These are phyloP conservation scores for Heterobasidion irregulare DNA, from an alignment of 1,284 basidiomycete genomes.

Conservation along the genomic window DNA sequence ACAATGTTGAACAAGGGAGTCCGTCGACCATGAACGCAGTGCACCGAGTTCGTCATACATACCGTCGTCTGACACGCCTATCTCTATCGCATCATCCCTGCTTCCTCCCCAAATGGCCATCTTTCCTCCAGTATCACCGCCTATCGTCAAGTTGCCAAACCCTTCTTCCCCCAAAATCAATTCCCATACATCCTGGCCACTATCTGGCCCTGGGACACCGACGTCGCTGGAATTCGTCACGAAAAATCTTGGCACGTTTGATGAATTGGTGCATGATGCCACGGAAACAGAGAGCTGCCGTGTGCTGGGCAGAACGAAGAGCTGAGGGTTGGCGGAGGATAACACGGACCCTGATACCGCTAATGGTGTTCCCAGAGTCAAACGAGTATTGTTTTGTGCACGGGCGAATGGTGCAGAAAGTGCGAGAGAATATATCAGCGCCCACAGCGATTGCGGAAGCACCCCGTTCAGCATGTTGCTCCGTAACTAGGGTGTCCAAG, in stretches of 20 bases:
- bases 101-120: slow-evolving; percentile 38
- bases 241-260: slow-evolving; percentile 39
- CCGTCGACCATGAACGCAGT: no score
- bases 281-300: slow-evolving; percentile 45
- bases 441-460: background rate
- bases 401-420: background rate
- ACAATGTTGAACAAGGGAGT: no score
- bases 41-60: slow-evolving; percentile 10
- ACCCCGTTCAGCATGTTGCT: background rate
- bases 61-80: slow-evolving; percentile 51
- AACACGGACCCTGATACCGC: slow-evolving; percentile 7
- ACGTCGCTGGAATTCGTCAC: slow-evolving; percentile 42
- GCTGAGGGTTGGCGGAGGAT: slow-evolving; percentile 1
- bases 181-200: slow-evolving; percentile 40
- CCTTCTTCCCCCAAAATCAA: slow-evolving; percentile 40
- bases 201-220: slow-evolving; percentile 30
- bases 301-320: slow-evolving; percentile 22
- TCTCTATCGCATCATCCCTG: slow-evolving; percentile 37
- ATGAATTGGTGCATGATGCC: slow-evolving; percentile 40
- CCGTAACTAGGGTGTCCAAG: background rate
- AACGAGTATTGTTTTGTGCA: background rate
- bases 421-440: background rate
- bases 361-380: slow-evolving; percentile 5
- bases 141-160: slow-evolving; percentile 47
- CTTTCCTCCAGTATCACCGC: slow-evolving; percentile 31